Evolutionary conservation across 805 yeast species (phyloP).

Genomic region (Wickerhamomyces sydowiorum): DNA sequence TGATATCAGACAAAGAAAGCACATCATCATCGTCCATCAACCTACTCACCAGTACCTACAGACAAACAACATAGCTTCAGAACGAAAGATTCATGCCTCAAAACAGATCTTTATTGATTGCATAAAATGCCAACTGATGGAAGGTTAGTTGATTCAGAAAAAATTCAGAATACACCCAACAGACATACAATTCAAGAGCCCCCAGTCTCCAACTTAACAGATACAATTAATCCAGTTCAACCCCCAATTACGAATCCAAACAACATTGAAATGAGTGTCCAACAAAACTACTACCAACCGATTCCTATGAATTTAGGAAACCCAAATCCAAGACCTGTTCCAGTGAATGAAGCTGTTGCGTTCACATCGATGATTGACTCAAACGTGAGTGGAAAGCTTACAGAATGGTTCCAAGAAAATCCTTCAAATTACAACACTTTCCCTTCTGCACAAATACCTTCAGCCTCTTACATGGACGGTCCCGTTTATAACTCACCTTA

Average conservation of each 20-base stretch:
- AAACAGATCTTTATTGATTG: not conserved
- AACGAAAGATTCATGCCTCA: not conserved
- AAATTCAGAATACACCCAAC: not conserved
- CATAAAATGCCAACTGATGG: not conserved
- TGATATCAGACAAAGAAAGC: too few species aligned
- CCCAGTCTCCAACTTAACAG: not conserved
- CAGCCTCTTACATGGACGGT: too few species aligned
- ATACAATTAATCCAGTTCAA: too few species aligned
- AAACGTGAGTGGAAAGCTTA: not conserved
- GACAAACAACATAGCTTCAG: not conserved
- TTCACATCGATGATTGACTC: conserved; percentile 1
- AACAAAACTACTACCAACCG: not conserved
- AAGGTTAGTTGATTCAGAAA: not conserved
- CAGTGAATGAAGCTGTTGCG: conserved; percentile 2
- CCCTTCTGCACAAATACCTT: too few species aligned
- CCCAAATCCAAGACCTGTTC: not conserved
- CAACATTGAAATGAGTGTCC: not conserved
- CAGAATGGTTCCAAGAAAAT: not conserved
- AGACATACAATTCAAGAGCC: not conserved
- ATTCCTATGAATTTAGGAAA: not conserved
- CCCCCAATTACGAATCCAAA: not conserved
- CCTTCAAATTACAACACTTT: too few species aligned
- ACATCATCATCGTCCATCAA: too few species aligned
- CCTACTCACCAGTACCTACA: too few species aligned
- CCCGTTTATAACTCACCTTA: too few species aligned